Evolutionary conservation across 179 eudicot genomes (phyloP).

Genomic region (Spinacia oleracea): DNA sequence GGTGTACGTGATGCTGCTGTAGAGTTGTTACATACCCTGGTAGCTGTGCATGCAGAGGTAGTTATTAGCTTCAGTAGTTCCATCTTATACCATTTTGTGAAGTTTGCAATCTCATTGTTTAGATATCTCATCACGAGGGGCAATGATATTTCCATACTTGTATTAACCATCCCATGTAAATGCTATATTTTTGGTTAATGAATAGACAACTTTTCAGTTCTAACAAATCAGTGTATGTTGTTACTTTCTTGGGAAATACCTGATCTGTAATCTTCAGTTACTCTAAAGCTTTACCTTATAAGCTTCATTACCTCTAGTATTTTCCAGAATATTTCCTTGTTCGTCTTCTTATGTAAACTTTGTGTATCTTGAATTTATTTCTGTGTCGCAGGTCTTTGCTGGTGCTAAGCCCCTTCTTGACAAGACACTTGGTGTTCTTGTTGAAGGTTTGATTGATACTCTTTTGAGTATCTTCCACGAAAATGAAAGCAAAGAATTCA

Average conservation of each 20-base stretch:
- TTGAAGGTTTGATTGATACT: slow-evolving; percentile 91
- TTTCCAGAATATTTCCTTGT: not conserved
- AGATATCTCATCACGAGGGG: not conserved
- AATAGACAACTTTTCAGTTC: not conserved
- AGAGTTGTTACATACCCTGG: slow-evolving; percentile 79
- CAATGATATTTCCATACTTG: not conserved
- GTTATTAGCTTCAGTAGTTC: slow-evolving; percentile 1
- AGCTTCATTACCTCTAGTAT: not conserved
- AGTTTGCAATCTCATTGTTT: not conserved
- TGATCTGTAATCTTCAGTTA: not conserved
- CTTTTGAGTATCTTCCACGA: slow-evolving; percentile 82
- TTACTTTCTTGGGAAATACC: not conserved
- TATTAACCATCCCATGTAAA: not conserved
- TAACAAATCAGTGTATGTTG: not conserved
- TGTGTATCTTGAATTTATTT: not conserved
- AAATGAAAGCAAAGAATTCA: slow-evolving; percentile 61
- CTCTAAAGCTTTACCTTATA: not conserved
- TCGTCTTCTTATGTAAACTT: not conserved
- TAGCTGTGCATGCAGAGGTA: slow-evolving; percentile 99
- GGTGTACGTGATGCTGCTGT: slow-evolving; percentile 97
- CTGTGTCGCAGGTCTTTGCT: slow-evolving; percentile 70
- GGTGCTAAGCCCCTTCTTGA: slow-evolving; percentile 92
- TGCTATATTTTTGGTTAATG: not conserved
- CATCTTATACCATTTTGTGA: not conserved
- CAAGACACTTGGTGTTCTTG: slow-evolving; percentile 84